These are phyloP conservation scores for Aspergillus melleus DNA, from an alignment of 2,329 filamentous ascomycete genomes.

Conservation along the genomic window DNA sequence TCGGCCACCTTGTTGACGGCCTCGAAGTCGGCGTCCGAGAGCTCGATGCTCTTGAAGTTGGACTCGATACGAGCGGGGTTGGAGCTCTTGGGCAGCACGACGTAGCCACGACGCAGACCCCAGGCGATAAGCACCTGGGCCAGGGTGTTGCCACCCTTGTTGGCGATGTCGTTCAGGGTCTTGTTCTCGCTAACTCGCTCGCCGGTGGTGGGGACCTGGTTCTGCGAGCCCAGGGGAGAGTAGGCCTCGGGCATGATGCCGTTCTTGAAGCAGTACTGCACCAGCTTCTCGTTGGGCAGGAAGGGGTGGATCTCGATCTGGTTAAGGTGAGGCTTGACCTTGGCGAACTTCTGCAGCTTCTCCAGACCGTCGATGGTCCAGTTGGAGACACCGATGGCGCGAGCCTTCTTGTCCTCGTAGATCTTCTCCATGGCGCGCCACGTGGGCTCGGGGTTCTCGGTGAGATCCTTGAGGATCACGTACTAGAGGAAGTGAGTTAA, in stretches of 20 bases:
- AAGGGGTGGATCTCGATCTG: conserved; percentile 50
- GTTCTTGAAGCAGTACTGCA: conserved; percentile 44
- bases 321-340: conserved; percentile 46
- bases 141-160: conserved; percentile 58
- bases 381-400: conserved; percentile 77
- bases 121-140: conserved; percentile 65
- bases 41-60: conserved; percentile 64
- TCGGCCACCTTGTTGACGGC: conserved; percentile 64
- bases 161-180: conserved; percentile 59
- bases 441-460: conserved; percentile 62
- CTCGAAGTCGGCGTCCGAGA: conserved; percentile 59
- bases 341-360: conserved; percentile 44
- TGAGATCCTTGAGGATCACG: conserved; percentile 64
- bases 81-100: conserved; percentile 69
- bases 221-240: conserved; percentile 60
- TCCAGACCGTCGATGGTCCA: conserved; percentile 58
- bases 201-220: conserved; percentile 67
- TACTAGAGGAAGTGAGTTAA: conserved; percentile 42
- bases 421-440: conserved; percentile 69
- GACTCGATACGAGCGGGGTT: conserved; percentile 66
- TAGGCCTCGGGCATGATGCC: conserved; percentile 45
- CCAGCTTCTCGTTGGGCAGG: conserved; percentile 47
- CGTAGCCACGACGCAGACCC: conserved; percentile 66
- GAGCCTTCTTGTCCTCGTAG: conserved; percentile 60
- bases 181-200: conserved; percentile 64